Evolutionary conservation across 805 yeast species (phyloP), one percentile per base, ranked within the genome.

Genomic region (Metschnikowia lochheadii): DNA sequence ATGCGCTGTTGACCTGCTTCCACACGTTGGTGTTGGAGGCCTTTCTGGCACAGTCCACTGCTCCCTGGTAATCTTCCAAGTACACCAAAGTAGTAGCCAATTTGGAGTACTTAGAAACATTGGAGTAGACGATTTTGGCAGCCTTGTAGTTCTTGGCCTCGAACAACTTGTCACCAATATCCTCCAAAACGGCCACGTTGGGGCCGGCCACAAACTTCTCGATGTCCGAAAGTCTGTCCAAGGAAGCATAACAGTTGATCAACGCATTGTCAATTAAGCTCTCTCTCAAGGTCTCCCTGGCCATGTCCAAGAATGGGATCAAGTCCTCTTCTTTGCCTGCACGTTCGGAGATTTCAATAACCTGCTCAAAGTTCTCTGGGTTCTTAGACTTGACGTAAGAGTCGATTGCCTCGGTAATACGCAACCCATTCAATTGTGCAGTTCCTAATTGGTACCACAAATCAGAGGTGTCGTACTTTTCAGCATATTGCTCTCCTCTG

Each of bases 41-140:
- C 73, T 92, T 94, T 77, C 99, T 87, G 20, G 99, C 99, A 71
- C 97, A 90, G 65, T 94, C 98, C 55, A 94, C 99, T 46, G 99
- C 99, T 50, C 89, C 83, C 73, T 94, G 97, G 69, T 89, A 91
- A 67, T 94, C 97, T 49, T 83, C 84, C 63, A 94, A 76, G 75
- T 84, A 90, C 34, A 94, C 99, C 64, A 91, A 81, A 31, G 98
- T 92, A n/a, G 96, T 87, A 14, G 99, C 98, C 61, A 94, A 81
- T 69, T 91, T 94, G 44, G 97, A 86, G 79, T 96, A 92, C 73
- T 92, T 94, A 38, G 97, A 89, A 52, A 92, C 85, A 56, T 84
- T 85, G 8, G 90, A 76, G 71, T 81, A 94, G 61, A 95, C 81
- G 56, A 89, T 76, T 73, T 90, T 92, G 39, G 99, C 97, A 45